These are phyloP conservation scores for Alectoria sarmentosa DNA, from an alignment of 495 filamentous ascomycete species.

Conservation along the genomic window DNA sequence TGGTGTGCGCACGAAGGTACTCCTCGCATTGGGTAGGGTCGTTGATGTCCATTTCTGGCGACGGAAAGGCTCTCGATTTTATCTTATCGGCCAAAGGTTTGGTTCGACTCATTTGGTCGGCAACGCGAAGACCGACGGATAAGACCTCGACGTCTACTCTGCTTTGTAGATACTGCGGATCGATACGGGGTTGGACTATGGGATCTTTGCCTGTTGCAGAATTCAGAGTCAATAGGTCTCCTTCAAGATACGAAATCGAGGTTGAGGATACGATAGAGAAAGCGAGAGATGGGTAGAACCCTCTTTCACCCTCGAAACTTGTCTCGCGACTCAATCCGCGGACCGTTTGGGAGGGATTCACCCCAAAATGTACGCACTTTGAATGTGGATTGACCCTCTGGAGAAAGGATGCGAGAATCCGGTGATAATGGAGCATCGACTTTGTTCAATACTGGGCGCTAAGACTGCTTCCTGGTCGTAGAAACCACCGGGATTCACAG, in stretches of 20 bases:
- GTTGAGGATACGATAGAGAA: too few relatives aligned
- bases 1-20: constrained; percentile 17
- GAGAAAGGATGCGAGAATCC: constrained; percentile 30
- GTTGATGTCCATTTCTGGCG: constrained; percentile 22
- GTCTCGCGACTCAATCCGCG: too few relatives aligned
- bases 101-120: constrained; percentile 26
- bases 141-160: constrained; percentile 33
- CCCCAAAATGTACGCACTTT: too few relatives aligned
- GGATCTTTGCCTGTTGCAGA: constrained; percentile 24
- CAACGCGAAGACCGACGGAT: constrained; percentile 27
- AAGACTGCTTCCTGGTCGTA: constrained; percentile 1
- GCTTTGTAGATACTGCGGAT: constrained; percentile 28
- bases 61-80: constrained; percentile 21
- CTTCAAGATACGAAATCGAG: too few relatives aligned
- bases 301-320: too few relatives aligned
- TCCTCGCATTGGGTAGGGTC: constrained; percentile 17
- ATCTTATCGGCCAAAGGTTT: constrained; percentile 24
- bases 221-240: too few relatives aligned
- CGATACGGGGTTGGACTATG: constrained; percentile 23
- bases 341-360: too few relatives aligned
- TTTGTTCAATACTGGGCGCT: constrained; percentile 13
- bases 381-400: constrained; percentile 30
- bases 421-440: constrained; percentile 16
- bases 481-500: constrained; percentile 5
- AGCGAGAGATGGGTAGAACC: too few relatives aligned